Percentiles rank a stretch among this genome's conserved stretches.
These are phyloP conservation scores for Tetracentron sinense DNA, from an alignment of 164 flowering plant genomes.

Conservation along the genomic window DNA sequence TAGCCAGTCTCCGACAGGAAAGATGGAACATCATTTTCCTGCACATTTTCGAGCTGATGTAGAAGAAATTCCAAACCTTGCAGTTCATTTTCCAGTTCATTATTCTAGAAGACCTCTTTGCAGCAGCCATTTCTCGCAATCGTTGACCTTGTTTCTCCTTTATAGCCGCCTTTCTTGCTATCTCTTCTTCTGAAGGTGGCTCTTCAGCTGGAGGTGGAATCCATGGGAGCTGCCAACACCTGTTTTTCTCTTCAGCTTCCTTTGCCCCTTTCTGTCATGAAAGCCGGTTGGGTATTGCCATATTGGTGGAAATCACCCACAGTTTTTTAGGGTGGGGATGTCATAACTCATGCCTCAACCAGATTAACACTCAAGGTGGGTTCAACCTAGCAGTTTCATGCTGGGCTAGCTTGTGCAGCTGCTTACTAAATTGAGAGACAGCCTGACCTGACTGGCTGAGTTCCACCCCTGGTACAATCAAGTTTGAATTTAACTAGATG, in stretches of 20 bases:
- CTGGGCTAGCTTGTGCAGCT: too few relatives aligned
- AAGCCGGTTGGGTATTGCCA: too few relatives aligned
- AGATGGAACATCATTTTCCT: conserved; percentile 52
- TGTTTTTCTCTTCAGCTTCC: conserved; percentile 81
- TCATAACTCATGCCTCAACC: too few relatives aligned
- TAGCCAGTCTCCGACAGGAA: conserved; percentile 74
- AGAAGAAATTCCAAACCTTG: conserved; percentile 77
- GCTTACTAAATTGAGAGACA: too few relatives aligned
- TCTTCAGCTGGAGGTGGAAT: conserved; percentile 74
- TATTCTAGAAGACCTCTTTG: conserved; percentile 77
- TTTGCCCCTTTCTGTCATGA: conserved; percentile 63
- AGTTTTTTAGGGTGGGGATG: too few relatives aligned
- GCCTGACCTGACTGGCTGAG: too few relatives aligned
- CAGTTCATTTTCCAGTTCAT: conserved; percentile 79
- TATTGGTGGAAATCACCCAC: too few relatives aligned
- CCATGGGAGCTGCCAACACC: conserved; percentile 96
- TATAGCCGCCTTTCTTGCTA: conserved; percentile 92
- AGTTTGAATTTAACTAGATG: too few relatives aligned
- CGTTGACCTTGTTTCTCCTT: conserved; percentile 93
- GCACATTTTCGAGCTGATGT: conserved; percentile 62
- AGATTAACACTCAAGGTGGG: too few relatives aligned
- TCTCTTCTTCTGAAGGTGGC: conserved; percentile 87
- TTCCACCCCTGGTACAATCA: too few relatives aligned
- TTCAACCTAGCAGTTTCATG: too few relatives aligned
- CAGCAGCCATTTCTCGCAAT: conserved; percentile 94